Percentiles rank a stretch among this genome's conserved stretches.
phyloP scores from a whole-genome alignment of 768 basidiomycete species.

The Gyrodon lividus region DNA sequence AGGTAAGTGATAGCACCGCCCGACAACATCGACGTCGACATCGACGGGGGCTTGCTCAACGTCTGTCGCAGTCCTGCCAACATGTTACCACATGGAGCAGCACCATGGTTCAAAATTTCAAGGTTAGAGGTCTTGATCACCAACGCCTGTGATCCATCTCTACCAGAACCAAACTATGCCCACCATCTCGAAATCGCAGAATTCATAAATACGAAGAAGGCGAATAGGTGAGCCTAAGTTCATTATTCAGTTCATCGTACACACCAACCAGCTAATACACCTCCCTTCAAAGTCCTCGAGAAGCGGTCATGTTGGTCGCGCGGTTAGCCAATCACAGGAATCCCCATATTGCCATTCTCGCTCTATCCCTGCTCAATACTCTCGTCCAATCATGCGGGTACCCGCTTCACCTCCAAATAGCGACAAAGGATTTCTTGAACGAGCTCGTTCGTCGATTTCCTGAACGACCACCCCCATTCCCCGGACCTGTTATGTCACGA shows the following conservation, averaged over 20 bases:
- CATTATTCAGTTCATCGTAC: not conserved
- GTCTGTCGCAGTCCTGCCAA: not conserved
- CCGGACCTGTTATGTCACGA: slow-evolving; percentile 90
- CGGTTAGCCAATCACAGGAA: slow-evolving; percentile 89
- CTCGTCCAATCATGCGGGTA: slow-evolving; percentile 96
- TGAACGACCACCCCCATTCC: slow-evolving; percentile 93
- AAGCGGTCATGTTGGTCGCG: slow-evolving; percentile 84
- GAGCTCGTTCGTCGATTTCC: slow-evolving; percentile 98
- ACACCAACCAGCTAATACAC: not conserved
- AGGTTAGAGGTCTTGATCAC: slow-evolving; percentile 71
- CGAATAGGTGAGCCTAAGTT: slow-evolving; percentile 74
- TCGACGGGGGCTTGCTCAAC: not conserved
- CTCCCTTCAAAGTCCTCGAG: slow-evolving; percentile 65
- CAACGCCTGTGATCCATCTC: slow-evolving; percentile 82
- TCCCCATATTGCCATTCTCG: slow-evolving; percentile 85
- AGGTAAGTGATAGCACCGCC: not conserved
- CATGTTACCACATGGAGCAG: slow-evolving; percentile 53
- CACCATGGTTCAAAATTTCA: slow-evolving; percentile 55
- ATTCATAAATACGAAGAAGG: slow-evolving; percentile 91
- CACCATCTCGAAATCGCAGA: slow-evolving; percentile 93
- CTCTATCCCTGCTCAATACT: slow-evolving; percentile 83
- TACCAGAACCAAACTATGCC: slow-evolving; percentile 89
- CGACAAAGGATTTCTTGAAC: slow-evolving; percentile 97
- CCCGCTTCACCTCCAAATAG: slow-evolving; percentile 93
- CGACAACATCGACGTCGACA: not conserved